These are phyloP conservation scores for Phytopythium litorale DNA, from an alignment of 352 stramenopile genomes.

Conservation along the genomic window DNA sequence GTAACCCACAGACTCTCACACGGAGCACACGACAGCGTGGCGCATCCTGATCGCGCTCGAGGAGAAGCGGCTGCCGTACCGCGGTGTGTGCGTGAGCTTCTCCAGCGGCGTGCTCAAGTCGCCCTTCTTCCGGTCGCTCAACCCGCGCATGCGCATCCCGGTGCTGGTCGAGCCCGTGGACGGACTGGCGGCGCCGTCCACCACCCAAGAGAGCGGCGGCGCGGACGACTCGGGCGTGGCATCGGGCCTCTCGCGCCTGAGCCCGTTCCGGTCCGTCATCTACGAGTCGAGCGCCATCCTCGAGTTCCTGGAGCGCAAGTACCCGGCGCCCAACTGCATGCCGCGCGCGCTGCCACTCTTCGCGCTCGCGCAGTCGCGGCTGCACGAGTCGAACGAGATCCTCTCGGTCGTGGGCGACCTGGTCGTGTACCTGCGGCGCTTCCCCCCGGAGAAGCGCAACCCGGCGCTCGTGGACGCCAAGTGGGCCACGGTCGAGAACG, in stretches of 20 bases:
- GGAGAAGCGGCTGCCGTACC: conserved; percentile 73
- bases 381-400: conserved; percentile 84
- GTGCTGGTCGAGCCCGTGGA: conserved; percentile 71
- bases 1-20: too few species aligned
- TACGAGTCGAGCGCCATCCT: conserved; percentile 82
- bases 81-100: conserved; percentile 80
- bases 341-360: conserved; percentile 42
- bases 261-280: conserved; percentile 50
- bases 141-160: conserved; percentile 78
- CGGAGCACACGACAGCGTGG: conserved; percentile 38
- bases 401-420: conserved; percentile 78
- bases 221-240: conserved; percentile 22
- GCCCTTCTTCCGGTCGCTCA: conserved; percentile 68
- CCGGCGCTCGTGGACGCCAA: conserved; percentile 59
- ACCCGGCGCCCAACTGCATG: conserved; percentile 44
- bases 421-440: conserved; percentile 75
- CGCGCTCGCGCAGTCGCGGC: conserved; percentile 65
- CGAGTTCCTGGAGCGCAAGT: conserved; percentile 76
- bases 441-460: conserved; percentile 57
- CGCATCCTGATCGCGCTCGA: conserved; percentile 79
- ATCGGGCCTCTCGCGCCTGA: conserved; percentile 27
- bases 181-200: conserved; percentile 1
- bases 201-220: neutral
- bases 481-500: conserved; percentile 59
- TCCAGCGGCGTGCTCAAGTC: conserved; percentile 81